Base-by-base conservation (phyloP, 1,284 basidiomycete genomes). In the Bondarzewia mesenterica region DNA sequence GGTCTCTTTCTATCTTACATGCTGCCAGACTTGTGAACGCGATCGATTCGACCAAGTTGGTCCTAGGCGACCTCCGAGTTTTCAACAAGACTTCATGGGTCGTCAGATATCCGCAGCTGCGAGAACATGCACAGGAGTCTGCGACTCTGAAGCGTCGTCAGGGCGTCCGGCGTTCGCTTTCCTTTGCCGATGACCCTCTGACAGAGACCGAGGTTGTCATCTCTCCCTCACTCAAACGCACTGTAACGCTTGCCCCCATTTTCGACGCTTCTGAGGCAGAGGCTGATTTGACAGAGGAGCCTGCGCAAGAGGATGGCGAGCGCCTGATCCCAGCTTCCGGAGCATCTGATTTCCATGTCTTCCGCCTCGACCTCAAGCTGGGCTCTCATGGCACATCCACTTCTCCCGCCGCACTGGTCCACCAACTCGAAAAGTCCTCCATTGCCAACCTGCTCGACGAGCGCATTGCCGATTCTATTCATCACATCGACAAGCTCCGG, bases 401-500 rank as follows among this genome's bases (percentile, higher is more conserved):
- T 42, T 78, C 85, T 26, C 84, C 91, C 16, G 78, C 82, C 2
- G 75, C 89, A 7, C 81, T 98, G 38, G 93, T 97, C 44, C 85
- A 88, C 4, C 89, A 93, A 54, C 81, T 98, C 46, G 93, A 97
- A 71, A 91, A 91, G 59, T 77, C 83, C 0, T 95, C 93, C 6
- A 93, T 99, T 55, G 91, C 94, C 25, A 91, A 91, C 49, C 79
- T 99, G 26, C 71, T 99, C 20, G 91, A 93, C 62, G 90, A 89
- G 52, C 82, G 93, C 26, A 82, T 99, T 60, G 71, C 73, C n/a
- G 70, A 82, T 21, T 81, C 93, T 6, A 67, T 90, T 45, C 74
- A 75, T 12, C 94, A 99, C 61, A 80, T 99, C 50, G 78, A 87
- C 54, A 89, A 88, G 58, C 83, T 99, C 52, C 83, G 86, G 44